Base-by-base conservation (phyloP, 2,329 filamentous ascomycete species). In the Didymella glomerata region DNA sequence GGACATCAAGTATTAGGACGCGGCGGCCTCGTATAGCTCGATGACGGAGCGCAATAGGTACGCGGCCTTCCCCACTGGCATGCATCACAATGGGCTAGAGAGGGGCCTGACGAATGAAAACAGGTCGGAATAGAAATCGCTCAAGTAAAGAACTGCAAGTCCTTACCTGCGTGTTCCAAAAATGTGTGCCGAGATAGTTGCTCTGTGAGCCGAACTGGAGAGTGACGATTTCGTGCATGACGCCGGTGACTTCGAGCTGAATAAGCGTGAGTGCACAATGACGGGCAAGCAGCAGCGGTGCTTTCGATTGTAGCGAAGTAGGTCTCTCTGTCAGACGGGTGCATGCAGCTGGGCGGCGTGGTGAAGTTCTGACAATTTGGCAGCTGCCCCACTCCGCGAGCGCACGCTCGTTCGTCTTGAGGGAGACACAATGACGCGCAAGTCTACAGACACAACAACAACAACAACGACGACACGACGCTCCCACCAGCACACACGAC, bases 151-250 rank as follows among this genome's bases (percentile, higher is more conserved):
- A 42, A 5, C 14, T 9, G 30, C 16, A 32, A 64, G 48, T 22
- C 54, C 70, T 58, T 76, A 92, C 91, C 83, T 97, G 94, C 6
- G 91, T 84, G 71, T 99, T 99, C 95, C 95, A 99, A 77, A 97
- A 99, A 80, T 99, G 95, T 0, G 93, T 96, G 28, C 90, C 93
- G 22, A 96, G 81, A 72, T 97, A 96, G 77, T 99, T 99, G 76
- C 91, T 93, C 74, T 91, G 88, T 75, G 96, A 90, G 42, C 95
- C 95, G 60, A 98, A 88, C 82, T 99, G 95, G 45, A 99, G 82
- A 0, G 94, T 97, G 62, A 99, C 84, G 62, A 98, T 92, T 79
- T 99, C 95, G 79, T 93, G 92, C 95, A 99, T 98, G 25, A 38
- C 52, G 62, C 24, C 14, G 54, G 28, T 11, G 7, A 27, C 36